Conservation (phyloP, 2,329 filamentous ascomycete genomes). For the Pyrenochaeta sp. region DNA sequence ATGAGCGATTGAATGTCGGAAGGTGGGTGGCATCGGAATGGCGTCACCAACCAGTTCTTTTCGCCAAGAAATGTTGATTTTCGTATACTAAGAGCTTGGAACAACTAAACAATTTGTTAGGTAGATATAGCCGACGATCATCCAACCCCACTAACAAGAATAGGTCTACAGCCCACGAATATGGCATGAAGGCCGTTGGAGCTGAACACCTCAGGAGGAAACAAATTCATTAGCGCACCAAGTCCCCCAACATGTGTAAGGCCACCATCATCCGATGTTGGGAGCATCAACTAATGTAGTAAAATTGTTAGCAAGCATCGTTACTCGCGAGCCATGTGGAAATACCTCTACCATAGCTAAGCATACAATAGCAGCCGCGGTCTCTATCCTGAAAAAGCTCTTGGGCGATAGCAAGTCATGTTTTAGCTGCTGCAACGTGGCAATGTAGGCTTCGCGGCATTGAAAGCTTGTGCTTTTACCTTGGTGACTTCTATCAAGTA, state of each 20-base stretch:
- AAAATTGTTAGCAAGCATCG: background rate
- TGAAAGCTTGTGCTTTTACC: conserved; percentile 30
- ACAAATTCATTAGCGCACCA: conserved; percentile 43
- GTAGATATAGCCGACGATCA: too few species aligned
- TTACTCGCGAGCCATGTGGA: background rate
- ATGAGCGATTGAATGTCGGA: too few species aligned
- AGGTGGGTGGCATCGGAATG: too few species aligned
- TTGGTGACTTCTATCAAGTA: conserved; percentile 29
- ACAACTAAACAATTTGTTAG: too few species aligned
- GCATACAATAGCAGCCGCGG: conserved; percentile 50
- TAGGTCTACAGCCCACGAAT: conserved; percentile 53
- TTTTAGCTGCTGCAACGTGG: conserved; percentile 40
- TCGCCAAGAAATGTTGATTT: too few species aligned
- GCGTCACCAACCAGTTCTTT: too few species aligned
- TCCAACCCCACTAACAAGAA: conserved; percentile 41
- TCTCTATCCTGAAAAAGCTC: conserved; percentile 23
- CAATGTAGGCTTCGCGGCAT: conserved; percentile 38
- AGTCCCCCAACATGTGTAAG: conserved; percentile 48
- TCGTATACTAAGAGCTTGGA: too few species aligned
- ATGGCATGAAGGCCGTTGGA: conserved; percentile 49
- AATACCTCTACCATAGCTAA: conserved; percentile 41
- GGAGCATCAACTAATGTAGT: conserved; percentile 44
- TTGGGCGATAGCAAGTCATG: conserved; percentile 16
- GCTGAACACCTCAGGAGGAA: conserved; percentile 39
- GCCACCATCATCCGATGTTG: conserved; percentile 33